A percentile compares a stretch with the other conserved stretches of the same genome.
These are phyloP conservation scores for Pythium oligandrum DNA, from an alignment of 352 stramenopile genomes.

Conservation along the genomic window DNA sequence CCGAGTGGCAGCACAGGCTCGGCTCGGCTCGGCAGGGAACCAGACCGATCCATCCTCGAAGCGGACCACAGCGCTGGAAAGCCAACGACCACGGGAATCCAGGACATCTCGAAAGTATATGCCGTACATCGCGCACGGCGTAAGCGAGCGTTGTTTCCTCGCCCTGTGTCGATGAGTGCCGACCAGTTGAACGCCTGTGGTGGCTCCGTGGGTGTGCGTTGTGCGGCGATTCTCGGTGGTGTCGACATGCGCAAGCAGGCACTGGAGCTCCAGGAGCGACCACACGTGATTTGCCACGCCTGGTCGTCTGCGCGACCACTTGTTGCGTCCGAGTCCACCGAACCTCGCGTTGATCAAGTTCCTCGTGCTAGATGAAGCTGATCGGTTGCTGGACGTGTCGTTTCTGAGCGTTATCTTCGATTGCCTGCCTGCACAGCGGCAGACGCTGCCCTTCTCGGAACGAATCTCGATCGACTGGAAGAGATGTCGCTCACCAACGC, in stretches of 20 bases:
- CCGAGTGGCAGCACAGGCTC: no score
- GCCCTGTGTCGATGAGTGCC: no score
- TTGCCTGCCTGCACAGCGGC: slow-evolving; percentile 69
- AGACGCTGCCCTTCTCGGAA: slow-evolving; percentile 96
- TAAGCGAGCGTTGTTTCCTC: no score
- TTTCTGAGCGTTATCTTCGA: slow-evolving; percentile 87
- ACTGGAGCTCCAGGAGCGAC: slow-evolving; percentile 83
- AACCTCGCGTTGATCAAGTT: slow-evolving; percentile 90
- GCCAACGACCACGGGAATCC: no score
- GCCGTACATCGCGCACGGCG: no score
- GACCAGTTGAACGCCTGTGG: slow-evolving; percentile 96
- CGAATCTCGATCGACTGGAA: slow-evolving; percentile 85
- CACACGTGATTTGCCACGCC: slow-evolving; percentile 98
- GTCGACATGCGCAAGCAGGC: slow-evolving; percentile 93
- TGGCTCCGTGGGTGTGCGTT: slow-evolving; percentile 88
- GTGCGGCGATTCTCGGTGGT: slow-evolving; percentile 92
- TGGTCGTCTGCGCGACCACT: slow-evolving; percentile 90
- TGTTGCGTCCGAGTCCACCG: slow-evolving; percentile 87
- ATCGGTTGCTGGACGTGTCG: slow-evolving; percentile 89
- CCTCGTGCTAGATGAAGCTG: slow-evolving; percentile 98
- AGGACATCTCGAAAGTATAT: no score
- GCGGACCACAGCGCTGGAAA: no score
- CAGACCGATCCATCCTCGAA: no score
- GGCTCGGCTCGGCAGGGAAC: no score
- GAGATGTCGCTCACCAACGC: slow-evolving; percentile 57